Base-by-base conservation (phyloP, 306 rosid genomes). In the Astragalus glycyphyllos region DNA sequence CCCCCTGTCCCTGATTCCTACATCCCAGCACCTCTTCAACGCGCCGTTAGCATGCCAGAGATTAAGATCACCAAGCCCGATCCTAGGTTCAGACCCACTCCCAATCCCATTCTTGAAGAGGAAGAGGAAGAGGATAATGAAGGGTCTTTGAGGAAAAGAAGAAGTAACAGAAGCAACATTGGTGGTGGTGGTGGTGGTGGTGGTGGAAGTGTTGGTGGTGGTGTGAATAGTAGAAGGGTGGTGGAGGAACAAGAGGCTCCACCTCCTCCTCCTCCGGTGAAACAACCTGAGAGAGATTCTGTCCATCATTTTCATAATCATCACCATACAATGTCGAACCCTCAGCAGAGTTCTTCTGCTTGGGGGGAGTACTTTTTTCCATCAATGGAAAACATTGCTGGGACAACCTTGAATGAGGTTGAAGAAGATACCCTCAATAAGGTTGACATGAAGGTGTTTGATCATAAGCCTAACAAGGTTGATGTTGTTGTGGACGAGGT, bases 31-130 rank as follows among this genome's bases (percentile, higher is more conserved):
- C 74, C 88, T 29, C 83, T 94, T 26, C 90, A 86, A 57, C 92
- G 96, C 5, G 84, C 95, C 14, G 82, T 73, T 31, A 80, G 82
- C 59, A 87, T 91, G 99, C 96, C 95, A 4, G 90, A 91, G 65
- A 84, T 91, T 38, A 83, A 83, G 81, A 80, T 82, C 57, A 12
- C 16, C 16, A 74, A 73, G 50, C 46, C 84, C 7, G 78, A 79
- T 0, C 17, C 70, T 41, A 41, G 40, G 16, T 53, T 72, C 73
- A 65, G 13, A 38, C 53, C 77, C 76, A 13, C 26, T 37, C 72
- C 86, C 41, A 55, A 13, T 2, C 54, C 66, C 31, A 82, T 80
- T n/a, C 44, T 69, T 0, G 90, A 86, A 17, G 98, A 79, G 12
- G 83, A 79, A 0, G 83, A 89, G 50, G 96, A 89, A 59, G 96